phyloP scores from a whole-genome alignment of 2,329 filamentous ascomycete genomes.

The Aspergillus bombycis region DNA sequence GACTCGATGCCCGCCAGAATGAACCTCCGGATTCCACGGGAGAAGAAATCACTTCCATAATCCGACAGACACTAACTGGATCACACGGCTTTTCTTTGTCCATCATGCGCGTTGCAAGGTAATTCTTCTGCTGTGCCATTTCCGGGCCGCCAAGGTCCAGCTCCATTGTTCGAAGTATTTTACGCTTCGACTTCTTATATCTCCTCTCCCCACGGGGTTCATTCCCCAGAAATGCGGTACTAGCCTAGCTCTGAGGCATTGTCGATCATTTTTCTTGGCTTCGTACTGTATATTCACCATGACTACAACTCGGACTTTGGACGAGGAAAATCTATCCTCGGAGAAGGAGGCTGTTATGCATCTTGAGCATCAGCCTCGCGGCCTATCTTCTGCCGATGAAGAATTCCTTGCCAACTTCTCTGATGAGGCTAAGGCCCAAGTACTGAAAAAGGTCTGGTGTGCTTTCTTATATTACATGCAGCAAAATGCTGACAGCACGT shows the following conservation, averaged over 20 bases:
- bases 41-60: neutral
- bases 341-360: conserved; percentile 20
- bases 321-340: neutral
- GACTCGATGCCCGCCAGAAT: neutral
- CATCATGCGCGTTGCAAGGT: neutral
- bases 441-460: conserved; percentile 21
- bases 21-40: neutral
- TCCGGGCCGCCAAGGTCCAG: neutral
- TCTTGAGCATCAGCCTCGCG: conserved; percentile 14
- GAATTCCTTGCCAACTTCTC: conserved; percentile 33
- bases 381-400: conserved; percentile 27
- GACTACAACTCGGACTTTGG: neutral
- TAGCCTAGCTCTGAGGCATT: neutral
- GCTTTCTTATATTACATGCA: neutral
- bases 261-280: neutral
- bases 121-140: neutral
- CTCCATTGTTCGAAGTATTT: neutral
- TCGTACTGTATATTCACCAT: neutral
- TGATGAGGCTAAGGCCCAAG: conserved; percentile 25
- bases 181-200: neutral
- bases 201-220: neutral
- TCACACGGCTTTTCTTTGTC: neutral
- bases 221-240: neutral
- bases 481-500: neutral
- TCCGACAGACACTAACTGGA: neutral